Conservation (phyloP, 1,284 basidiomycete genomes). For the Naganishia sp. region DNA sequence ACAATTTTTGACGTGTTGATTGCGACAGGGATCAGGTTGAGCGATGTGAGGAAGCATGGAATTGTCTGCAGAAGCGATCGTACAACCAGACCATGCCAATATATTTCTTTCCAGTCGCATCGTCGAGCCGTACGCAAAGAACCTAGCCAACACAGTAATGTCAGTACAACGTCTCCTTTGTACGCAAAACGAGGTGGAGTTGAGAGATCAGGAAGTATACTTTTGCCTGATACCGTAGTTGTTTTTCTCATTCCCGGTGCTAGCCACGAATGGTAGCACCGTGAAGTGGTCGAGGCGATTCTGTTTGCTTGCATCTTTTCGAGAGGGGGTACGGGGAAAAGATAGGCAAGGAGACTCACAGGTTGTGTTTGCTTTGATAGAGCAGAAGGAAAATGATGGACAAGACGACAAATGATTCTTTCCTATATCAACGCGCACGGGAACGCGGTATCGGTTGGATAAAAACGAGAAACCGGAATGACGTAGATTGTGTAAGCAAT, state of each 20-base stretch:
- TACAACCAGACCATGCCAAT: too few relatives aligned
- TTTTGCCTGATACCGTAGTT: conserved; percentile 29
- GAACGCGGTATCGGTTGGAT: not conserved
- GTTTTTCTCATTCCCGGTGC: conserved; percentile 14
- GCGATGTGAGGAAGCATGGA: too few relatives aligned
- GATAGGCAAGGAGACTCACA: conserved; percentile 4
- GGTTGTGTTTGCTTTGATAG: not conserved
- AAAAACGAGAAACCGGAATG: not conserved
- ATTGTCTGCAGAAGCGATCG: too few relatives aligned
- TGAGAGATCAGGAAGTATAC: conserved; percentile 21
- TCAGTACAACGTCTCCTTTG: too few relatives aligned
- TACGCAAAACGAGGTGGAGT: not conserved
- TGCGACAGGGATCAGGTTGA: too few relatives aligned
- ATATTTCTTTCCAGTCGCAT: too few relatives aligned
- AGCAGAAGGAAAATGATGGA: not conserved
- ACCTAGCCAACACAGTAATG: too few relatives aligned
- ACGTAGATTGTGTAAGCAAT: not conserved
- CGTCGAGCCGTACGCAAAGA: too few relatives aligned
- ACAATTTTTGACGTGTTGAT: too few relatives aligned
- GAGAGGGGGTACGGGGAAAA: not conserved
- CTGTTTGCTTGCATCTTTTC: conserved; percentile 27
- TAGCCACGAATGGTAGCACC: not conserved
- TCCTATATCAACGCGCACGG: not conserved
- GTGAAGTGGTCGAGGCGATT: conserved; percentile 24
- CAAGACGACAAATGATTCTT: not conserved